Base-by-base conservation (phyloP, 768 basidiomycete species). In the Tephrocybe sp. region DNA sequence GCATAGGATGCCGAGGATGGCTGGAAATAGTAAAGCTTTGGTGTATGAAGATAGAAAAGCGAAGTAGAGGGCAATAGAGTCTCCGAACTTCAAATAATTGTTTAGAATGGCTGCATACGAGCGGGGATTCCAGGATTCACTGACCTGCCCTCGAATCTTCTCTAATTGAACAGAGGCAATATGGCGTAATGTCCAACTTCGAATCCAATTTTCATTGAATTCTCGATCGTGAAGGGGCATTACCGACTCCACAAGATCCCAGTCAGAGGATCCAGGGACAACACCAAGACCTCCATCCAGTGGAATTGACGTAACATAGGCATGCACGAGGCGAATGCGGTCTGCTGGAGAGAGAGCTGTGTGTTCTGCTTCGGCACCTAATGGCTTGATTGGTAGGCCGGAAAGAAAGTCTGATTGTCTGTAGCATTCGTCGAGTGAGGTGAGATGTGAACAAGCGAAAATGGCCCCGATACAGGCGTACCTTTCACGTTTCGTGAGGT, bases 231-330 rank as follows among this genome's bases (percentile, higher is more conserved):
- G 95, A 7, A 97, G 72, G 1, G 85, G 82, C 73, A 91, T 82
- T 44, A 97, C 78, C 18, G 83, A 82, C 57, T 91, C 84, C 7
- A 97, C 78, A 42, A 88, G 80, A 55, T 84, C 78, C 91, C 91
- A 97, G 45, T 83, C 79, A 12, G 76, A 67, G 19, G 81, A 74
- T 12, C 79, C 81, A 1, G 89, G 85, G 7, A 84, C 80, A 41
- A 97, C 82, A 1, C 90, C 92, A 1, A 95, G 78, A 4, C 93
- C 94, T 9, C 91, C 86, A 45, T 94, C 93, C n/a, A 72, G 61
- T 0, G 75, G 71, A 0, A 79, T 80, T 1, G 86, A 80, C 2
- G 90, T 82, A 52, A 94, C 72, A 62, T 84, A 86, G 6, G 75
- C 62, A 59, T 93, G 74, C 0, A 92, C 76, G 24, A 92, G 78